phyloP scores from a whole-genome alignment of 768 basidiomycete genomes.

The Pisolithus microcarpus region DNA sequence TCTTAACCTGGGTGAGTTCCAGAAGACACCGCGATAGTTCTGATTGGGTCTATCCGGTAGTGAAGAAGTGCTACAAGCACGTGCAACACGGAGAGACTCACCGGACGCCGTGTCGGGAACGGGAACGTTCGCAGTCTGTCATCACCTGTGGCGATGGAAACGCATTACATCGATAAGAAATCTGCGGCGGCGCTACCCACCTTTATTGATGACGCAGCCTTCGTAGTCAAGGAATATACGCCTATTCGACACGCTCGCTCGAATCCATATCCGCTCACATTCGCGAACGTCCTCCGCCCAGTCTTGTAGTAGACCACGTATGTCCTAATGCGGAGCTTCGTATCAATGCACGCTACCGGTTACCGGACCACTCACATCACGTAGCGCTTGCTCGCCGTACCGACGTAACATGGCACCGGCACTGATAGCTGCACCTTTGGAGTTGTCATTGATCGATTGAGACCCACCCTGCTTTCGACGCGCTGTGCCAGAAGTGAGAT shows the following conservation, averaged over 20 bases:
- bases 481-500: constrained; percentile 43
- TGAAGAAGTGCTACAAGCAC: not conserved
- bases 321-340: constrained; percentile 50
- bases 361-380: constrained; percentile 55
- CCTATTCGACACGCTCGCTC: constrained; percentile 82
- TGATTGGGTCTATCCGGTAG: constrained; percentile 63
- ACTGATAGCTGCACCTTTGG: constrained; percentile 88
- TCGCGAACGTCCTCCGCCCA: constrained; percentile 83
- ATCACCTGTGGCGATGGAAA: constrained; percentile 39
- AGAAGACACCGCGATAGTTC: constrained; percentile 82
- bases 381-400: constrained; percentile 89
- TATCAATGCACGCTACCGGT: not conserved
- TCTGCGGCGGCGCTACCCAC: constrained; percentile 14
- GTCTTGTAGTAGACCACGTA: constrained; percentile 70
- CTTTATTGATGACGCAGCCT: constrained; percentile 65
- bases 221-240: constrained; percentile 90
- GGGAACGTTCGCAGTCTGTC: constrained; percentile 83
- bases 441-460: constrained; percentile 85
- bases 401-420: constrained; percentile 90
- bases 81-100: constrained; percentile 34
- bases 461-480: constrained; percentile 97
- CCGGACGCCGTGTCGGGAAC: constrained; percentile 93
- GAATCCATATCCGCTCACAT: constrained; percentile 90
- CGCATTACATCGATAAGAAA: not conserved
- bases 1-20: constrained; percentile 80